Evolutionary conservation across 1,284 basidiomycete species (phyloP).

Genomic region (Puccinia polysora): DNA sequence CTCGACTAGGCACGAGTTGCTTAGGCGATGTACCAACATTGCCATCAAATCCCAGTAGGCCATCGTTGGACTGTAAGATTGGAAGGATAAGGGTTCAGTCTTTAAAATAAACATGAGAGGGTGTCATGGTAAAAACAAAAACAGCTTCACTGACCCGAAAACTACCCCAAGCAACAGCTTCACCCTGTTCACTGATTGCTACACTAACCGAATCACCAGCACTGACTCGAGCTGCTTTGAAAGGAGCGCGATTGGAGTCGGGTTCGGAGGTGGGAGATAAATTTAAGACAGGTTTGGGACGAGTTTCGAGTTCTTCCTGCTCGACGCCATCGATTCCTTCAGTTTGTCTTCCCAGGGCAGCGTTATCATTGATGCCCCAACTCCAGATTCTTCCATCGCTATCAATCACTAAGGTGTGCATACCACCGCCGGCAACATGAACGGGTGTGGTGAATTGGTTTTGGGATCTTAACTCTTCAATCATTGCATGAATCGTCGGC

Average conservation of each 20-base stretch:
- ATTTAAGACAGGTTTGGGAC: constrained; percentile 68
- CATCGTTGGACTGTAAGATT: constrained; percentile 64
- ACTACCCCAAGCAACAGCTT: constrained; percentile 81
- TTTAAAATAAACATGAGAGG: neutral
- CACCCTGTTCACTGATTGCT: constrained; percentile 70
- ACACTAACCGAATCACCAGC: constrained; percentile 81
- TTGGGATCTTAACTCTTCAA: constrained; percentile 12
- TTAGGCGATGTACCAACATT: constrained; percentile 55
- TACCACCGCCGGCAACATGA: constrained; percentile 64
- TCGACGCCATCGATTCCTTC: constrained; percentile 67
- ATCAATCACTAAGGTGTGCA: constrained; percentile 78
- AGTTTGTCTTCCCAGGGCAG: constrained; percentile 78
- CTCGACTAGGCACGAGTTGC: constrained; percentile 56
- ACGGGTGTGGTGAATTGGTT: neutral
- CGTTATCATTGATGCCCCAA: constrained; percentile 83
- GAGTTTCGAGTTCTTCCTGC: constrained; percentile 71
- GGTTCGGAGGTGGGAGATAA: constrained; percentile 63
- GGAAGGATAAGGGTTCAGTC: constrained; percentile 7
- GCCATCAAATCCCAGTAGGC: constrained; percentile 76
- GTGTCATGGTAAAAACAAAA: neutral
- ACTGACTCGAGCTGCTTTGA: constrained; percentile 74
- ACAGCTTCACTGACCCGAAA: constrained; percentile 67
- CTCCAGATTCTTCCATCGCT: constrained; percentile 67
- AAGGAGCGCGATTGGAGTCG: constrained; percentile 57
- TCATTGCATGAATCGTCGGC: constrained; percentile 18